These are phyloP conservation scores for Meyerozyma athensensis DNA, from an alignment of 1,139 yeast species.

Conservation along the genomic window DNA sequence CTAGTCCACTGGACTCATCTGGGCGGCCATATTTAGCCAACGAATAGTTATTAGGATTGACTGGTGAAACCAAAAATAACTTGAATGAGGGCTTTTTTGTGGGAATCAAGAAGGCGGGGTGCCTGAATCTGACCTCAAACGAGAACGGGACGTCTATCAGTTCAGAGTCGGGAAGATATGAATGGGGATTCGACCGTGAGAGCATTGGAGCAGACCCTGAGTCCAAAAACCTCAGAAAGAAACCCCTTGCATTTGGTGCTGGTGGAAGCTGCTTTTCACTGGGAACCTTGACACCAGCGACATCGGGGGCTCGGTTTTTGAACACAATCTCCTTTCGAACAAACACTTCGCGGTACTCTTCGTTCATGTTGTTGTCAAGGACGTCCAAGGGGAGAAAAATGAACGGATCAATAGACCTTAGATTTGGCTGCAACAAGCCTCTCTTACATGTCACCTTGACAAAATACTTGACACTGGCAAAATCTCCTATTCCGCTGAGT, in stretches of 20 bases:
- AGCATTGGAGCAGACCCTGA: neutral
- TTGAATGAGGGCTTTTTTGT: conserved; percentile 37
- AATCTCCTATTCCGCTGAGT: conserved; percentile 40
- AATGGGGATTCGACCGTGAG: conserved; percentile 4
- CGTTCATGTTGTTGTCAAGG: conserved; percentile 24
- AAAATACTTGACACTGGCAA: conserved; percentile 48
- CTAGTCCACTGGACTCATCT: conserved; percentile 45
- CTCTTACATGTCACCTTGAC: conserved; percentile 58
- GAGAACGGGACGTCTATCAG: conserved; percentile 39
- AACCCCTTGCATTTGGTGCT: conserved; percentile 8
- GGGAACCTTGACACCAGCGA: conserved; percentile 35
- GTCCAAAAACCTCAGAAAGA: neutral
- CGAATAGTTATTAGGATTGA: conserved; percentile 33
- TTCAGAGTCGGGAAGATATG: conserved; percentile 23
- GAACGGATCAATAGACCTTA: conserved; percentile 48
- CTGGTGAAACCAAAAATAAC: conserved; percentile 31
- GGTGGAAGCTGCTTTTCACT: conserved; percentile 6
- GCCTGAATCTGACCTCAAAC: conserved; percentile 44
- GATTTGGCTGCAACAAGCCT: conserved; percentile 45
- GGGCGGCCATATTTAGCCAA: conserved; percentile 33
- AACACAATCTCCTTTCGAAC: conserved; percentile 38
- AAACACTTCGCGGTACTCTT: conserved; percentile 36
- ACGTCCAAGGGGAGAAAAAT: conserved; percentile 50
- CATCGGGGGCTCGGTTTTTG: conserved; percentile 38
- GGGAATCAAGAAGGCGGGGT: conserved; percentile 44